Conservation (phyloP, 1,284 basidiomycete species). For the Fistulinella cinereoalba region DNA sequence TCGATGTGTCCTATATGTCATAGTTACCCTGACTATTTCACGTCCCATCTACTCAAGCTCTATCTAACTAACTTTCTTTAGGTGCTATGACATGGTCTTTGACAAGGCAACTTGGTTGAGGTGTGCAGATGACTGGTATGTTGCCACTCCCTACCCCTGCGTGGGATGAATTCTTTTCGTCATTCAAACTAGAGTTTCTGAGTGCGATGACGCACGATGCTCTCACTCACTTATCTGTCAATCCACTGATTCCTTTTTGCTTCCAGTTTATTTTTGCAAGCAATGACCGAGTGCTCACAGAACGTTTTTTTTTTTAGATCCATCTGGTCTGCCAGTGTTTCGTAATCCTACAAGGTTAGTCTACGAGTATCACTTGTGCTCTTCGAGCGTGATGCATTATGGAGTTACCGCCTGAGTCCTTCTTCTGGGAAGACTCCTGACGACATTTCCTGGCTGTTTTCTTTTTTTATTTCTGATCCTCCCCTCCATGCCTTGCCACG, state of each 20-base stretch:
- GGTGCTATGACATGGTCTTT: background rate
- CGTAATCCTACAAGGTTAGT: constrained; percentile 12
- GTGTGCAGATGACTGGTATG: constrained; percentile 5
- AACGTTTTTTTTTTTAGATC: constrained; percentile 3
- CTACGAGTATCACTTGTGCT: background rate
- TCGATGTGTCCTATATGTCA: constrained; percentile 65
- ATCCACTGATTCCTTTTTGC: constrained; percentile 53
- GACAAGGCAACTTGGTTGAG: background rate
- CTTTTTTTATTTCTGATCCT: constrained; percentile 35
- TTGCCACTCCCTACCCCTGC: constrained; percentile 15
- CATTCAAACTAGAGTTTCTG: constrained; percentile 90
- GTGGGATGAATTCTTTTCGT: constrained; percentile 51
- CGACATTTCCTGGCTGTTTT: constrained; percentile 21
- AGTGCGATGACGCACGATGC: constrained; percentile 62
- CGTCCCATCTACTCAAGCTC: constrained; percentile 1
- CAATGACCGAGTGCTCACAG: constrained; percentile 4
- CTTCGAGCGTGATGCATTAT: constrained; percentile 28
- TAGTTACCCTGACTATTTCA: constrained; percentile 82
- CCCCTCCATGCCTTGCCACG: background rate
- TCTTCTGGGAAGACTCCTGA: constrained; percentile 13
- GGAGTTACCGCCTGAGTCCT: constrained; percentile 36
- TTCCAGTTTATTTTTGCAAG: constrained; percentile 19
- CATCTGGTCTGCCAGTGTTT: too few species aligned
- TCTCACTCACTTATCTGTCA: constrained; percentile 57
- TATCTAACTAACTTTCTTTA: constrained; percentile 14